phyloP scores from a whole-genome alignment of 2,329 filamentous ascomycete genomes.

The Knufia fluminis region DNA sequence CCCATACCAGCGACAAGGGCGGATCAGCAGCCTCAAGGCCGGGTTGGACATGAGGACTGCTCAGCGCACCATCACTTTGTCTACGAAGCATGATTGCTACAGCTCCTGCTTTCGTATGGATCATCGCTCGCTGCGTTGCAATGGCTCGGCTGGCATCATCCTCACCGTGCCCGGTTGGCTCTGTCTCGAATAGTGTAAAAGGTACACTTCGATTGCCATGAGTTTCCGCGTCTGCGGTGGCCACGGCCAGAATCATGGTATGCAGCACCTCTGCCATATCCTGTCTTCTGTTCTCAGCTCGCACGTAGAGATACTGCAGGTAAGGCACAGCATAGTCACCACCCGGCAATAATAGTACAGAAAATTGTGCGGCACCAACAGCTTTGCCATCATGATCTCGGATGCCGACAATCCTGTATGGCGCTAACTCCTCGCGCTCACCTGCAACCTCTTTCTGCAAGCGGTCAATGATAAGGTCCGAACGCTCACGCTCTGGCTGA shows the following conservation, averaged over 20 bases:
- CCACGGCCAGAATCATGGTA: conserved; percentile 19
- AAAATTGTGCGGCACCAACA: conserved; percentile 21
- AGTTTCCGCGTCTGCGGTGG: conserved; percentile 12
- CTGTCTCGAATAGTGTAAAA: conserved; percentile 21
- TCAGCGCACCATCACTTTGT: conserved; percentile 6
- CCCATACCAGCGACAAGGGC: conserved; percentile 19
- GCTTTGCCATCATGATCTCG: conserved; percentile 14
- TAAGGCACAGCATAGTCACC: conserved; percentile 17
- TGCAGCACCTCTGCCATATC: conserved; percentile 22
- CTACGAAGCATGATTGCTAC: conserved; percentile 17
- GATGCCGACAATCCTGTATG: conserved; percentile 19
- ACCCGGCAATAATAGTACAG: conserved; percentile 13
- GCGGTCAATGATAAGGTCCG: conserved; percentile 18
- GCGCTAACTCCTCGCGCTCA: conserved; percentile 12
- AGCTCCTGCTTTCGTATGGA: conserved; percentile 18
- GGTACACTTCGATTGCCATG: conserved; percentile 12
- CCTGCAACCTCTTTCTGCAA: conserved; percentile 14
- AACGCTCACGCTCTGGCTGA: conserved; percentile 16
- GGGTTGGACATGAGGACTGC: conserved; percentile 20
- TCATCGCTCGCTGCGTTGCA: conserved; percentile 15
- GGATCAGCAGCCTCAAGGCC: conserved; percentile 17
- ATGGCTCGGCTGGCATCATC: conserved; percentile 12
- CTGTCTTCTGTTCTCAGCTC: conserved; percentile 17
- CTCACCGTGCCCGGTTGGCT: conserved; percentile 17
- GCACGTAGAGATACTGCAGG: conserved; percentile 20